Percentiles rank a stretch among this genome's conserved stretches.
phyloP scores from a whole-genome alignment of 1,139 yeast genomes.

The Scheffersomyces titani region DNA sequence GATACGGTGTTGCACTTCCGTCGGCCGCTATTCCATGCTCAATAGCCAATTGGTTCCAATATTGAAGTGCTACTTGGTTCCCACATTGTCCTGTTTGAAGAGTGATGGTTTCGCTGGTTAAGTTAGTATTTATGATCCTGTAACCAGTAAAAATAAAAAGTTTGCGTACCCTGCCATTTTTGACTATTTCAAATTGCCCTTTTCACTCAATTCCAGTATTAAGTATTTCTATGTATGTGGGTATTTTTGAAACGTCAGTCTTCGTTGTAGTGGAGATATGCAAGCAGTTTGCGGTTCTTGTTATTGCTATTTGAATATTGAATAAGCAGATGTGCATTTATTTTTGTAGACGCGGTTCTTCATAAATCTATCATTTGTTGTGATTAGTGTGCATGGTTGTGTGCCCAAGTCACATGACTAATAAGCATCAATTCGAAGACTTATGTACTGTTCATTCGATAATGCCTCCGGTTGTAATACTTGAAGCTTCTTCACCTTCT shows the following conservation, averaged over 20 bases:
- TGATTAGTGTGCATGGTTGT: neutral
- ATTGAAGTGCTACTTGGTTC: slow-evolving; percentile 89
- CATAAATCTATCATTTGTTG: neutral
- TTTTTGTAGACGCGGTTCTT: neutral
- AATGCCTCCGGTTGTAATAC: no score
- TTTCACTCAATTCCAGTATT: neutral
- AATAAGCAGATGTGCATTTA: neutral
- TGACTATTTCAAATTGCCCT: neutral
- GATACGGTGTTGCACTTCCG: slow-evolving; percentile 48
- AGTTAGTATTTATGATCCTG: slow-evolving; percentile 28
- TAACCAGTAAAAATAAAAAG: neutral
- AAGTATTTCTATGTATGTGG: neutral
- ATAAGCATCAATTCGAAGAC: no score
- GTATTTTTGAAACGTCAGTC: neutral
- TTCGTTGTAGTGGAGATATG: neutral
- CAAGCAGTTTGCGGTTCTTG: neutral
- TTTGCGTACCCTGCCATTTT: slow-evolving; percentile 13
- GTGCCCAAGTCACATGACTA: no score
- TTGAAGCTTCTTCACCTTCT: neutral
- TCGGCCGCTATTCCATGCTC: slow-evolving; percentile 86
- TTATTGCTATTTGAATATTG: neutral
- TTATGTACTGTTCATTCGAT: no score
- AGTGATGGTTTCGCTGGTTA: slow-evolving; percentile 39
- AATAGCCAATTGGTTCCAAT: slow-evolving; percentile 85
- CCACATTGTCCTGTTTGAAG: slow-evolving; percentile 85